Evolutionary conservation across 345 rosid genomes (phyloP), one percentile per base, ranked within the genome.

Genomic region (Carallia pectinifolia): DNA sequence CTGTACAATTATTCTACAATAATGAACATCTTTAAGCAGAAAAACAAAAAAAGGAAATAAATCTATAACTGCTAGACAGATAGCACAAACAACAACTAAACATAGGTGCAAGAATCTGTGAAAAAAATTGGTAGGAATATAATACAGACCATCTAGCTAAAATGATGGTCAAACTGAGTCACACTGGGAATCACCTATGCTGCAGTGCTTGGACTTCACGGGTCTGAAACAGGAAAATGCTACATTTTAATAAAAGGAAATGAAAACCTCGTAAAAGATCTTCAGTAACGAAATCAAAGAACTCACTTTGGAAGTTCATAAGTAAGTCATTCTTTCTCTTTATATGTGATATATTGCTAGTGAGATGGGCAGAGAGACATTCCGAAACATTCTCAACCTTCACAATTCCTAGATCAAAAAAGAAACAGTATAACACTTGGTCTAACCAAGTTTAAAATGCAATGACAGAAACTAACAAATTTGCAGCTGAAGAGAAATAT

Each of bases 161-260:
- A 93, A 68, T 93, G 98, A 83, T 91, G 97, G 66, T 93, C 98
- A 79, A 93, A 93, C 54, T 97, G 90, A 50, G 97, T 97, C 33
- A 91, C 92, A 84, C 97, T 89, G 12, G 90, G 88, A n/a, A 79
- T 85, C 79, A 61, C 97, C 89, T 73, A 90, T 83, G 85, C 98
- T 84, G 79, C 98, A 90, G 74, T 90, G 97, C 82, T 91, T 89
- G 74, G 94, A 93, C 82, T 97, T 86, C 68, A 97, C 97, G 71
- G 94, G 97, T 80, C 97, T 93, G 72, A 34, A 79, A 29, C 72
- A 80, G 48, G 50, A n/a, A 34, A 59, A 66, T 65, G 33, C 62
- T 66, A 65, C 38, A 3, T 61, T 58, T 37, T 23, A 58, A 62
- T 33, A 54, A 4, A 27, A 44, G 50, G 69, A 53, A 66, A 19